Base-by-base conservation (phyloP, 2,329 filamentous ascomycete species). In the Periconia sp. region DNA sequence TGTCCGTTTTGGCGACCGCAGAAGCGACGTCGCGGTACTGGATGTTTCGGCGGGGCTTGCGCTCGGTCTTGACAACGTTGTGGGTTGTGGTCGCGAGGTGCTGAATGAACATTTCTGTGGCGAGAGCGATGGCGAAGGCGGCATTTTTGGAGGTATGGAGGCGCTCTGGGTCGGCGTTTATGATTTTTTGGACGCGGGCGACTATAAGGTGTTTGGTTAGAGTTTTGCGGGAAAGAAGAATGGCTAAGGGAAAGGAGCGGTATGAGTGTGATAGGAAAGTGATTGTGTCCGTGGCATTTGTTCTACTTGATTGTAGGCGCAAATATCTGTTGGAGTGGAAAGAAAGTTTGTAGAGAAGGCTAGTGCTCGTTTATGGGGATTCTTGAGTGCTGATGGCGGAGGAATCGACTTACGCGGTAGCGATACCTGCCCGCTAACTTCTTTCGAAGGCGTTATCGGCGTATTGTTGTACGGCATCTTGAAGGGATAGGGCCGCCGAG, bases 51-150 rank as follows among this genome's bases (percentile, higher is more conserved):
- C 94, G 82, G 5, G 92, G 92, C 70, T 97, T 97, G 59, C 87
- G 83, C 72, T 97, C 94, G 1, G 91, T 82, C 65, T 94, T 95
- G 59, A 92, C 88, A 61, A 95, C 88, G 61, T 88, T 92, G 68
- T 95, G 86, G 18, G 87, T 86, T 68, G 95, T 88, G 50, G 87
- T 82, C 15, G 92, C 85, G 18, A 99, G 82, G 69, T 97, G 88
- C 69, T 96, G 90, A 56, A 99, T 86, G 74, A 99, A 97, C 80
- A 96, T 86, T 73, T 99, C 94, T 3, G 94, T 92, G 16, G 94
- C 94, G 47, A 96, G 80, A 1, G 92, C 92, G 61, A 97, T 95
- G 43, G 92, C 85, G 69, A 97, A 97, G 15, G 92, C 88, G 40
- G 92, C 92, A 64, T 95, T 95, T 70, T 92, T 95, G 33, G 92